Evolutionary conservation across 177 flowering plant species (phyloP).

Genomic region (Vitis hybrid): DNA sequence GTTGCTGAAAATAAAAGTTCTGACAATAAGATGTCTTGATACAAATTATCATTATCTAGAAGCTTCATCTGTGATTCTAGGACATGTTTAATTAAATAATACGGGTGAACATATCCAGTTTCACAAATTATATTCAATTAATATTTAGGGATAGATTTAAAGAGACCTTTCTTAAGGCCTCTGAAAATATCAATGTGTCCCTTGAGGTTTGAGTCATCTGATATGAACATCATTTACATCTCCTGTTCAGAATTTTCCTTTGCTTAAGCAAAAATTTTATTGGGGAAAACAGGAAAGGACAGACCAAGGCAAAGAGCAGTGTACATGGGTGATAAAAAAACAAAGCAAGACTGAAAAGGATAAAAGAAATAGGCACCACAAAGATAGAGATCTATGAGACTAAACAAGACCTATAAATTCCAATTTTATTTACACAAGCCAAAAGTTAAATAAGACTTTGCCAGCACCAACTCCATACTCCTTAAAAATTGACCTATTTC

Average conservation of each 20-base stretch:
- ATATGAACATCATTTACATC: background rate
- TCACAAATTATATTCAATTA: background rate
- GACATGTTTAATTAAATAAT: background rate
- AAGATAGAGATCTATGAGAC: too few relatives aligned
- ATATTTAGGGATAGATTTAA: background rate
- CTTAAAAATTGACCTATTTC: too few relatives aligned
- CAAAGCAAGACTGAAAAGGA: too few relatives aligned
- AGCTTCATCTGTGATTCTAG: background rate
- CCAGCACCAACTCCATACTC: too few relatives aligned
- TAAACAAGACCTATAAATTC: too few relatives aligned
- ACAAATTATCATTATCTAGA: slow-evolving; percentile 7
- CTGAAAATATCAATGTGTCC: background rate
- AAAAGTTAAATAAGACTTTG: too few relatives aligned
- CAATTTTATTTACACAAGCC: too few relatives aligned
- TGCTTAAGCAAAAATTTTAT: background rate
- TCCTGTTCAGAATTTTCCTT: background rate
- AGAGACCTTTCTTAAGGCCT: background rate
- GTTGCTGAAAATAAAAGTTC: slow-evolving; percentile 48
- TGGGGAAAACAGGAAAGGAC: too few relatives aligned
- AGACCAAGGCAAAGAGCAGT: background rate
- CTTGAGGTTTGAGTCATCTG: background rate
- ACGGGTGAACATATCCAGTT: background rate
- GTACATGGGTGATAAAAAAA: too few relatives aligned
- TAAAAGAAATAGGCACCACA: too few relatives aligned
- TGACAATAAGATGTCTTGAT: slow-evolving; percentile 1